Base-by-base conservation (phyloP, 148 eudicot species). In the Rhododendron mucronatum region DNA sequence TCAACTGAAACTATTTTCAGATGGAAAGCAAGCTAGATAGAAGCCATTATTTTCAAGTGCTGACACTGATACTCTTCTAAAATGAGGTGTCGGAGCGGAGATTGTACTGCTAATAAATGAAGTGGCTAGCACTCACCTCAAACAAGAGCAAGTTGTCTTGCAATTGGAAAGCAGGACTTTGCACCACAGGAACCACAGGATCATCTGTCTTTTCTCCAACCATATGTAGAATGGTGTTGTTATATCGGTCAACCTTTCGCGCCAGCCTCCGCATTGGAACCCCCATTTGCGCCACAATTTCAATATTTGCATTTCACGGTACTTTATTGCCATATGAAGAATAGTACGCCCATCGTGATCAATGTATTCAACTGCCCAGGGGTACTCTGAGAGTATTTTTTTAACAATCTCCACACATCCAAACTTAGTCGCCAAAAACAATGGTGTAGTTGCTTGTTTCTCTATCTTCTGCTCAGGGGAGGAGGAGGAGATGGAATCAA, bases 161-260 rank as follows among this genome's bases (percentile, higher is more conserved):
- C 75, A 69, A 30, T 28, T 69, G 37, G 39, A 69, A 69, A 69
- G 75, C 75, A 28, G 75, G 75, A 69, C 75, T 69, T 69, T 69
- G 75, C 7, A 28, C 75, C 35, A 28, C 75, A 69, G 75, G 39
- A 69, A 30, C 75, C 7, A 69, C 75, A 11, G 75, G 75, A 69
- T 69, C 75, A 11, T 28, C 18, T 12, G 75, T 69, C 18, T 28
- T 69, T 28, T 30, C 37, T 30, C 75, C 75, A 11, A 30, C 75
- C 75, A 69, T 69, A 69, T 69, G 75, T 69, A 69, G 75, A 69
- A 69, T 69, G 33, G 39, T 69, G 75, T 69, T 69, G 75, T 30
- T 28, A 4, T 69, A 1, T 69, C 18, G 1, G 75, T 69, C 75
- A 5, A 69, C 7, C 39, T 69, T 69, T 13, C 75, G 33, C 39